These are phyloP conservation scores for Lentinula edodes DNA, from an alignment of 768 basidiomycete species.

Conservation along the genomic window DNA sequence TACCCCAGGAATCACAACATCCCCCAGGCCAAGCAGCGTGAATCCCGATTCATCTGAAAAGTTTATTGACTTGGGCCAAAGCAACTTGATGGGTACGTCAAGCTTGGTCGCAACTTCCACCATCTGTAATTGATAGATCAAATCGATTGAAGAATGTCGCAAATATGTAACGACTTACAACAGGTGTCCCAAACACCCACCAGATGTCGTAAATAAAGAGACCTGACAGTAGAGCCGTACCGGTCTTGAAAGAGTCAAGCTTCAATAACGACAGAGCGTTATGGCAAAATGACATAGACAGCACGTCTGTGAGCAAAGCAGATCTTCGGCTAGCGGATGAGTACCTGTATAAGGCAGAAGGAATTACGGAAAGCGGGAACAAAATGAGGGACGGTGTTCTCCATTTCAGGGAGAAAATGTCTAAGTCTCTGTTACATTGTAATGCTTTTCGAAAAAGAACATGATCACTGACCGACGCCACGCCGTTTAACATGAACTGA, in stretches of 20 bases:
- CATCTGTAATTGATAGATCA: conserved; percentile 52
- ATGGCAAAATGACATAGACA: conserved; percentile 74
- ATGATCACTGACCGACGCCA: conserved; percentile 30
- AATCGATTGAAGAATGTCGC: neutral
- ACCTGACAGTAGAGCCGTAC: conserved; percentile 72
- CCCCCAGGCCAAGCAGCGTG: conserved; percentile 91
- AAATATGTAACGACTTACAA: conserved; percentile 44
- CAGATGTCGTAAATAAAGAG: conserved; percentile 92
- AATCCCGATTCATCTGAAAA: conserved; percentile 53
- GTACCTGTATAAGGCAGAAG: conserved; percentile 61
- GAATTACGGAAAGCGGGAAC: conserved; percentile 53
- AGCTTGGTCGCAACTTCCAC: conserved; percentile 85
- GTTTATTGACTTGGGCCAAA: conserved; percentile 69
- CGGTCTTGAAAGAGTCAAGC: conserved; percentile 88
- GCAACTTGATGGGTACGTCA: conserved; percentile 90
- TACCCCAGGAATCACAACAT: conserved; percentile 57
- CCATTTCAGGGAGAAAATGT: conserved; percentile 35
- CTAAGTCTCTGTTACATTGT: conserved; percentile 2
- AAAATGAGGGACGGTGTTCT: conserved; percentile 54
- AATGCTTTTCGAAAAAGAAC: neutral
- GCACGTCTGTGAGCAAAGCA: conserved; percentile 70
- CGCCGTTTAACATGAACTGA: conserved; percentile 41
- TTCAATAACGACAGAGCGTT: conserved; percentile 75
- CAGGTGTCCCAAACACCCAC: conserved; percentile 89
- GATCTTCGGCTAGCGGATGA: conserved; percentile 43